Conservation (phyloP, 2,329 filamentous ascomycete species). For the Trichoderma endophyticum region DNA sequence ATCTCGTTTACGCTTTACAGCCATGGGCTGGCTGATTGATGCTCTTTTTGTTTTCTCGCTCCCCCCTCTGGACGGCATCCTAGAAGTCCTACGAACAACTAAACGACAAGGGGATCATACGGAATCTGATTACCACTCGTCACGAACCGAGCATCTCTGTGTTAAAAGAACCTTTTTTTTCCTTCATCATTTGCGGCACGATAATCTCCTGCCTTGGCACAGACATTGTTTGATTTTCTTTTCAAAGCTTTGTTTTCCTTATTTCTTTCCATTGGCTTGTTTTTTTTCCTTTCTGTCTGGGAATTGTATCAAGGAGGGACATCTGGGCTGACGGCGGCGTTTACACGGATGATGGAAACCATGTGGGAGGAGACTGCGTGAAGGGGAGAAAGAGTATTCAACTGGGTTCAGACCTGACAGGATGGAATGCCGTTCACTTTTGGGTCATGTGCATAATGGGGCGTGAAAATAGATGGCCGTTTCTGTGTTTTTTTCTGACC, state of each 20-base stretch:
- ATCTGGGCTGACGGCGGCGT: constrained; percentile 27
- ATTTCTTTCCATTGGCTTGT: constrained; percentile 19
- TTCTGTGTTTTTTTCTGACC: not conserved
- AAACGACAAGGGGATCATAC: not conserved
- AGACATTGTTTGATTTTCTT: constrained; percentile 4
- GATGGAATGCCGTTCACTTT: constrained; percentile 13
- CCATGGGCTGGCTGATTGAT: not conserved
- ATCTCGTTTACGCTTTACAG: not conserved
- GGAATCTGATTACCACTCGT: not conserved
- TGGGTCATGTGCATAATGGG: constrained; percentile 17
- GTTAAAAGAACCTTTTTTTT: not conserved
- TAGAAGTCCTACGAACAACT: not conserved
- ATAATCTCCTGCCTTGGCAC: not conserved
- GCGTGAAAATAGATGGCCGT: constrained; percentile 14
- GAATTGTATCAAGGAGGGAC: constrained; percentile 18
- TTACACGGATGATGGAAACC: constrained; percentile 18
- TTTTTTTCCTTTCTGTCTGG: constrained; percentile 17
- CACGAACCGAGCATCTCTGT: not conserved
- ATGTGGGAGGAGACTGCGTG: not conserved
- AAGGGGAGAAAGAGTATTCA: constrained; percentile 5
- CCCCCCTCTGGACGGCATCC: not conserved
- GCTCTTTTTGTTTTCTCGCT: not conserved
- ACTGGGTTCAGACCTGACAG: constrained; percentile 10
- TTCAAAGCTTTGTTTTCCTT: not conserved
- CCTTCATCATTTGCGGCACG: not conserved